A percentile compares a stretch with the other conserved stretches of the same genome.
phyloP scores from a whole-genome alignment of 139 green algal species.

The Coccomyxa sp. region DNA sequence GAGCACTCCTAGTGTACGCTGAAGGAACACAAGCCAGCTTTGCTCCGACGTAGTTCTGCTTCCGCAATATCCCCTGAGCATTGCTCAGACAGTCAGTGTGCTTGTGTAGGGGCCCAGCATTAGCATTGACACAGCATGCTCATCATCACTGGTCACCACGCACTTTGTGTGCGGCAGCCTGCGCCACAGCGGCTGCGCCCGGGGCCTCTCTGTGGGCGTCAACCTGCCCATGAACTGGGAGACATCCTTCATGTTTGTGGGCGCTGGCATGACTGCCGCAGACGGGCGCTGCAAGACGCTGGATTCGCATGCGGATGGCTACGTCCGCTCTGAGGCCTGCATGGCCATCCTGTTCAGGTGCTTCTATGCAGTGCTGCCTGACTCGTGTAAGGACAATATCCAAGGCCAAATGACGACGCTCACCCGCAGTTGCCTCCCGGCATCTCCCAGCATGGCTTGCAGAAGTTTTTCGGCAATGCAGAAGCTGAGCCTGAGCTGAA shows the following conservation, averaged over 20 bases:
- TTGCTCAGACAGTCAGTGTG: too few species aligned
- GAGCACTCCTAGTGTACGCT: too few species aligned
- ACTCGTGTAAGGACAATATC: too few species aligned
- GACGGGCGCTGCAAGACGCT: conserved; percentile 50
- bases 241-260: conserved; percentile 26
- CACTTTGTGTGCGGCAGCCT: conserved; percentile 20
- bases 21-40: too few species aligned
- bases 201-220: conserved; percentile 16
- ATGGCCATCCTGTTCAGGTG: conserved; percentile 2
- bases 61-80: too few species aligned
- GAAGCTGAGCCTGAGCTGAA: too few species aligned
- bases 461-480: too few species aligned
- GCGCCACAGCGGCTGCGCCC: not conserved
- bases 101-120: conserved; percentile 7
- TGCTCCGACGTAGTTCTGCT: too few species aligned
- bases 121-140: conserved; percentile 36
- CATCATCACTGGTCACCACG: conserved; percentile 39
- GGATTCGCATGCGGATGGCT: conserved; percentile 32
- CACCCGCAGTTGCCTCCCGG: too few species aligned
- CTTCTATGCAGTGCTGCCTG: too few species aligned
- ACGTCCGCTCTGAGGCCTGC: conserved; percentile 30
- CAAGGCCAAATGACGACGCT: too few species aligned
- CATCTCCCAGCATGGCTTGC: too few species aligned
- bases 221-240: conserved; percentile 32
- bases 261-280: conserved; percentile 40